These are phyloP conservation scores for Fusarium sp. DNA, from an alignment of 2,329 filamentous ascomycete species.

Conservation along the genomic window DNA sequence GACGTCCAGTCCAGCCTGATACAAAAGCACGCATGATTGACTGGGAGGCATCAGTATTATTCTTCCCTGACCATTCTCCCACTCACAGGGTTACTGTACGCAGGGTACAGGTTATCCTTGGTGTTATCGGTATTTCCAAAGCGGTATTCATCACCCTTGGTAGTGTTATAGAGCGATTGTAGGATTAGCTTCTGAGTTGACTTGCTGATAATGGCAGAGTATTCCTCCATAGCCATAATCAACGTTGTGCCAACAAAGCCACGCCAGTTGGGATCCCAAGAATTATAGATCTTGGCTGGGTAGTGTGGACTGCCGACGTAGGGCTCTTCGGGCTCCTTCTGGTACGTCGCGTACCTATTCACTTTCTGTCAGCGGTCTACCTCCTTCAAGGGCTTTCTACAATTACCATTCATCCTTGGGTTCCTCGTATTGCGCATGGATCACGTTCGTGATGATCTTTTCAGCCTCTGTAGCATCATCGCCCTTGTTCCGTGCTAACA, in stretches of 20 bases:
- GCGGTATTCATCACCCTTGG: constrained; percentile 70
- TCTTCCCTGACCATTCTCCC: fast-evolving
- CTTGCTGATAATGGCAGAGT: constrained; percentile 57
- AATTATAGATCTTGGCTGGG: constrained; percentile 63
- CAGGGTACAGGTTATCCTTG: constrained; percentile 70
- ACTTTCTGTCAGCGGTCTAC: not conserved
- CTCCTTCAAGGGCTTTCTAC: constrained; percentile 8
- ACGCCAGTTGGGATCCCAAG: constrained; percentile 74
- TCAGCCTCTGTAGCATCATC: constrained; percentile 62
- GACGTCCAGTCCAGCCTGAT: constrained; percentile 68
- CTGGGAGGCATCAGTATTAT: not conserved
- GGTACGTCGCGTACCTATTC: constrained; percentile 56
- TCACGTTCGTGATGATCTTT: constrained; percentile 65
- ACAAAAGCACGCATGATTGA: constrained; percentile 72
- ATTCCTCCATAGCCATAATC: constrained; percentile 70
- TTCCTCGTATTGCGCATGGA: constrained; percentile 64
- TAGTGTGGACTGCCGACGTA: constrained; percentile 65
- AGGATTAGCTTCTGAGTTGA: constrained; percentile 58
- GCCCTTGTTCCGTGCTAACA: constrained; percentile 65
- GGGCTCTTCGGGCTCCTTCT: constrained; percentile 67
- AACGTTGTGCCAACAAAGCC: constrained; percentile 71
- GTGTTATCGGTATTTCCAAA: constrained; percentile 65
- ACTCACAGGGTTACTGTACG: constrained; percentile 67
- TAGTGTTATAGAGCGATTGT: constrained; percentile 65
- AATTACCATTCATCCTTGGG: constrained; percentile 64